Evolutionary conservation across 2,329 filamentous ascomycete species (phyloP).

Genomic region (Aureobasidium sp.): DNA sequence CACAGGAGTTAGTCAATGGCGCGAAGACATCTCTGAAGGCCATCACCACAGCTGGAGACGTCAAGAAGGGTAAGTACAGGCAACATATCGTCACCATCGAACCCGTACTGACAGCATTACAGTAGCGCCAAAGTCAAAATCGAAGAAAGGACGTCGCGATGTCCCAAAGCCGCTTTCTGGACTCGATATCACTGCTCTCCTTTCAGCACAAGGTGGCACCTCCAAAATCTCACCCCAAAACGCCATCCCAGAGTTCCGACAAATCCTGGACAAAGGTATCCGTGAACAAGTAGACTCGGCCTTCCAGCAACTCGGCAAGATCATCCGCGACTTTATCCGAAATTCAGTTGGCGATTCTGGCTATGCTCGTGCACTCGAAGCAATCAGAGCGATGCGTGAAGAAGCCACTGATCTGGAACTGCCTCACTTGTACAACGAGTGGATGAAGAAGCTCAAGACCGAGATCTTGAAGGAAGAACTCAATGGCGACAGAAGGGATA

Average conservation of each 20-base stretch:
- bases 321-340: conserved; percentile 60
- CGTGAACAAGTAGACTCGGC: conserved; percentile 30
- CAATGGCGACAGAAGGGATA: conserved; percentile 67
- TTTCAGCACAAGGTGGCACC: conserved; percentile 42
- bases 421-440: conserved; percentile 66
- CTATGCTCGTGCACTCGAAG: conserved; percentile 68
- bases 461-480: conserved; percentile 61
- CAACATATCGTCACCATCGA: not conserved
- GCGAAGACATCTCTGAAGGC: conserved; percentile 51
- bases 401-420: conserved; percentile 69
- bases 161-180: conserved; percentile 77
- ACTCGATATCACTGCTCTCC: conserved; percentile 73
- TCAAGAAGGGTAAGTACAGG: conserved; percentile 48
- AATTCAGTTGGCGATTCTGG: conserved; percentile 67
- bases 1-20: conserved; percentile 54
- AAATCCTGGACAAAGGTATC: conserved; percentile 45
- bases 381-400: conserved; percentile 67
- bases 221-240: conserved; percentile 59
- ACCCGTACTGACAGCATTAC: not conserved
- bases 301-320: conserved; percentile 62
- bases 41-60: conserved; percentile 61
- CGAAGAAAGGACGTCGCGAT: conserved; percentile 54
- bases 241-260: conserved; percentile 84
- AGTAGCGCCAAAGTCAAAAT: conserved; percentile 74
- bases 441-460: conserved; percentile 62